A percentile compares a stretch with the other conserved stretches of the same genome.
These are phyloP conservation scores for Thyridium curvatum DNA, from an alignment of 2,329 filamentous ascomycete genomes.

Conservation along the genomic window DNA sequence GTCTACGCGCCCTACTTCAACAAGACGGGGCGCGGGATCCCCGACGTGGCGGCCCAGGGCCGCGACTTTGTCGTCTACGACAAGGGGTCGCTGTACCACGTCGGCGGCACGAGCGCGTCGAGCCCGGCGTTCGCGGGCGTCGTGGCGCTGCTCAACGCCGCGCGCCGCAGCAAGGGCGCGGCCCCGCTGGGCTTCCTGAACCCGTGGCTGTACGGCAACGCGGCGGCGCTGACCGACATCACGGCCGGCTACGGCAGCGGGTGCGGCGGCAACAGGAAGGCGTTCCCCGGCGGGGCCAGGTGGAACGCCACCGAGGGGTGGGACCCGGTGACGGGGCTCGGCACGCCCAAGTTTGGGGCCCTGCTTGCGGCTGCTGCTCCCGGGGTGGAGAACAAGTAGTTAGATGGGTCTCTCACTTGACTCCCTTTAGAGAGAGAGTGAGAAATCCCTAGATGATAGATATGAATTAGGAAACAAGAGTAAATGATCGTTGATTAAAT, in stretches of 20 bases:
- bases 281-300: conserved; percentile 6
- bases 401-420: background rate
- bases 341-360: conserved; percentile 15
- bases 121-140: conserved; percentile 33
- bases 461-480: too few relatives aligned
- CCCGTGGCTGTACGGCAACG: conserved; percentile 27
- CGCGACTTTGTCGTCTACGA: conserved; percentile 17
- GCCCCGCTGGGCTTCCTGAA: conserved; percentile 36
- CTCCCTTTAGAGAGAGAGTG: too few relatives aligned
- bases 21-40: conserved; percentile 34
- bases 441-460: too few relatives aligned
- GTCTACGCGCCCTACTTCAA: conserved; percentile 39
- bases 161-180: conserved; percentile 25
- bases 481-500: too few relatives aligned
- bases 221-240: conserved; percentile 20
- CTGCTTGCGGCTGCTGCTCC: conserved; percentile 7
- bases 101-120: conserved; percentile 28
- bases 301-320: conserved; percentile 25
- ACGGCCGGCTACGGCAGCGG: conserved; percentile 15
- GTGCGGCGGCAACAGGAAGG: conserved; percentile 10
- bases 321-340: conserved; percentile 24
- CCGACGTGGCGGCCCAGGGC: conserved; percentile 51
- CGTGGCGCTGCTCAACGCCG: conserved; percentile 36
- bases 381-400: conserved; percentile 5
- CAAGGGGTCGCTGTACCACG: conserved; percentile 8